Conservation (phyloP, 768 basidiomycete species). For the Tulasnella sp. region DNA sequence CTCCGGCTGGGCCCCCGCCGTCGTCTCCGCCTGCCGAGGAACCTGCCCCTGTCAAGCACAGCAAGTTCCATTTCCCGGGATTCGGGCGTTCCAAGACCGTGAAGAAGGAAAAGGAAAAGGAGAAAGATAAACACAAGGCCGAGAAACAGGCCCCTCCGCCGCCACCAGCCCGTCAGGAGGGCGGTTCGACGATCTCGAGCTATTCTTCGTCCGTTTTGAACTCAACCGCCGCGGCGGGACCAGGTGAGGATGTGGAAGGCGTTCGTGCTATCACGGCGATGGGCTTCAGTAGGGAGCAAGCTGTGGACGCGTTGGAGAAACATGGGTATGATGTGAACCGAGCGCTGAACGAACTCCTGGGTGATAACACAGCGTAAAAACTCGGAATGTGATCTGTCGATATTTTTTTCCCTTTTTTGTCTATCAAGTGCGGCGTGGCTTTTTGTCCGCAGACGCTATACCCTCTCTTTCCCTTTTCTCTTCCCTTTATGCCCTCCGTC, state of each 20-base stretch:
- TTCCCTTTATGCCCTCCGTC: not conserved
- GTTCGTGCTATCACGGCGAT: conserved; percentile 75
- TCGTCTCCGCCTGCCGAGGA: not conserved
- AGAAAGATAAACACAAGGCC: conserved; percentile 27
- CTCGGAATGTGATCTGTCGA: not conserved
- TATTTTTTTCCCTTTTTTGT: not conserved
- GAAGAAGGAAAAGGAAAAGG: conserved; percentile 43
- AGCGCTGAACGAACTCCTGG: conserved; percentile 8
- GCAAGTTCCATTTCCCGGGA: conserved; percentile 13
- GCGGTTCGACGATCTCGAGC: not conserved
- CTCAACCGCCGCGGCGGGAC: not conserved
- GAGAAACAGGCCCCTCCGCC: not conserved
- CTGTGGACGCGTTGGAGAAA: conserved; percentile 73
- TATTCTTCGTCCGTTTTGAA: not conserved
- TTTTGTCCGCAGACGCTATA: not conserved
- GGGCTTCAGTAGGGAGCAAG: conserved; percentile 81
- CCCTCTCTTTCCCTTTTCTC: not conserved
- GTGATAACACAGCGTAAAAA: not conserved
- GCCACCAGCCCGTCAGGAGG: not conserved
- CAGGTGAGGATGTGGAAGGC: conserved; percentile 60
- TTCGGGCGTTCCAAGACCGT: conserved; percentile 4
- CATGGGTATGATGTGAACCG: conserved; percentile 71
- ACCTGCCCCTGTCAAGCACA: conserved; percentile 1
- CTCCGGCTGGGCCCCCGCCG: not conserved
- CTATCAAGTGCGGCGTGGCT: not conserved